Conservation (phyloP, 192 early-diverging fungal genomes). For the Physocladia obscura region DNA sequence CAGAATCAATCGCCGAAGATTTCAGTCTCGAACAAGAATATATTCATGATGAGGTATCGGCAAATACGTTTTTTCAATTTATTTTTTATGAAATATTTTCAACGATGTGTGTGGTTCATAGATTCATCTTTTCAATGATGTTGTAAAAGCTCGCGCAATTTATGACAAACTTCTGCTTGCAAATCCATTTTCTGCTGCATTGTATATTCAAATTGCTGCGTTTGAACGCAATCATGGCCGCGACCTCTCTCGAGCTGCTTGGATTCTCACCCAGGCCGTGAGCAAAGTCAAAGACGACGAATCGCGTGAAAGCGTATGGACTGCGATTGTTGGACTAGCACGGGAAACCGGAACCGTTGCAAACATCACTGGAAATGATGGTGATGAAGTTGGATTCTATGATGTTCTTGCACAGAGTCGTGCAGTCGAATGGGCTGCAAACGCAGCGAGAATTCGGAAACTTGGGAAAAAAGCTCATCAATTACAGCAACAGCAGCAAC, state of each 20-base stretch:
- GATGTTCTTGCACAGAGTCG: neutral
- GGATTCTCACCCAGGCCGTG: slow-evolving; percentile 27
- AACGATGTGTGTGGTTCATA: neutral
- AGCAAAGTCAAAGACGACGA: too few relatives aligned
- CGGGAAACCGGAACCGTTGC: neutral
- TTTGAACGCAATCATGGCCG: slow-evolving; percentile 41
- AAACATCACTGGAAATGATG: neutral
- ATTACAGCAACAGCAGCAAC: neutral
- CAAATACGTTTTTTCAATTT: neutral
- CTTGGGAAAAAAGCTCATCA: too few relatives aligned
- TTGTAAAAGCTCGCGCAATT: slow-evolving; percentile 21
- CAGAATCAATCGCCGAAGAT: slow-evolving; percentile 35
- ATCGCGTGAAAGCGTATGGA: neutral
- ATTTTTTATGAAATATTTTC: neutral
- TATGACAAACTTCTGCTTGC: slow-evolving; percentile 22
- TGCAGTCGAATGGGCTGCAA: neutral
- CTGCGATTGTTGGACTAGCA: neutral
- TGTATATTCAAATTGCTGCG: slow-evolving; percentile 24
- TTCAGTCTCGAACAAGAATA: slow-evolving; percentile 31
- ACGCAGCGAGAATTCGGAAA: too few relatives aligned
- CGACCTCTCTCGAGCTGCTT: neutral
- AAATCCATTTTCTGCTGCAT: neutral
- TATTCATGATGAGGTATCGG: slow-evolving; percentile 20
- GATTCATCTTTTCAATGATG: slow-evolving; percentile 29
- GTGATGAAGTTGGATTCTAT: slow-evolving; percentile 4